A percentile compares a stretch with the other conserved stretches of the same genome.
Conservation (phyloP, 371 early-diverging fungal genomes). For the Mucor circinelloides region DNA sequence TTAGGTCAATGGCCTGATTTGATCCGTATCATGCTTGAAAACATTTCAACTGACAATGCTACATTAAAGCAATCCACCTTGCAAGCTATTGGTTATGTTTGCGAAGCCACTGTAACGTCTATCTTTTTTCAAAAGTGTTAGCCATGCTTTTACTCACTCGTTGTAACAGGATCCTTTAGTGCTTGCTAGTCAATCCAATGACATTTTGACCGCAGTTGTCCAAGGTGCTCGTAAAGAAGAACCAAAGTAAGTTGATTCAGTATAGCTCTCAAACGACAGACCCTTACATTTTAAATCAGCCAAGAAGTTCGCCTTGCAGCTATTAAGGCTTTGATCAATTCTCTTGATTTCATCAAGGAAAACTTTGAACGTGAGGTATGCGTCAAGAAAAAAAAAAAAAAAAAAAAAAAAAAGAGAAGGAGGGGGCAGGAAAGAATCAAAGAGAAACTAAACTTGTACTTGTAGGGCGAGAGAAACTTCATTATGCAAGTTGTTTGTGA, state of each 20-base stretch:
- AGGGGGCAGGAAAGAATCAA: background rate
- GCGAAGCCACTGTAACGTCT: slow-evolving; percentile 78
- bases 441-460: background rate
- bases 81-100: slow-evolving; percentile 89
- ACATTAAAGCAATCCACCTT: slow-evolving; percentile 76
- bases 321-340: slow-evolving; percentile 88
- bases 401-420: too few relatives aligned
- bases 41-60: slow-evolving; percentile 60
- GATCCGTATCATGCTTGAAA: slow-evolving; percentile 76
- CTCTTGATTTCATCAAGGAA: slow-evolving; percentile 88
- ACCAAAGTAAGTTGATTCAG: slow-evolving; percentile 42
- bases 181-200: slow-evolving; percentile 77
- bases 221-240: slow-evolving; percentile 93
- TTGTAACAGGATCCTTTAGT: slow-evolving; percentile 71
- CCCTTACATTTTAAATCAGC: slow-evolving; percentile 36
- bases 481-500: slow-evolving; percentile 99
- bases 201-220: slow-evolving; percentile 90
- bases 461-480: slow-evolving; percentile 87
- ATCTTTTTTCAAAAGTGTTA: background rate
- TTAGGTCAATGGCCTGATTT: slow-evolving; percentile 82
- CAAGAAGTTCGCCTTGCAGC: slow-evolving; percentile 88
- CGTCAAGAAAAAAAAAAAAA: too few relatives aligned
- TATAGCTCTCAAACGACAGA: background rate
- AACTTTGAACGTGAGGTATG: slow-evolving; percentile 86
- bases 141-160: background rate